These are phyloP conservation scores for Pseudopyricularia javanii DNA, from an alignment of 2,329 filamentous ascomycete genomes.

Conservation along the genomic window DNA sequence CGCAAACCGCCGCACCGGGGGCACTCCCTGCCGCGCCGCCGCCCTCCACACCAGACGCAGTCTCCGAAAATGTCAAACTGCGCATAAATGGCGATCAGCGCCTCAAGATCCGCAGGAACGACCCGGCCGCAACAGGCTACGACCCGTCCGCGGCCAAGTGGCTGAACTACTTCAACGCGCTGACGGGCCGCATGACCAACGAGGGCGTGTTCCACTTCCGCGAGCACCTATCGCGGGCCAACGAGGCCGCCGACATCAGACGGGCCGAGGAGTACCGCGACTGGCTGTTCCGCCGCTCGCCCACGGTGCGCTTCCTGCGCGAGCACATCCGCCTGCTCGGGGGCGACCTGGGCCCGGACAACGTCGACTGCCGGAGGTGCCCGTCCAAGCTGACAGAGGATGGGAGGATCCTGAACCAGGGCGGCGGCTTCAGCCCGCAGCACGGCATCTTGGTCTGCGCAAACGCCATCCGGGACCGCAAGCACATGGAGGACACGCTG, in stretches of 20 bases:
- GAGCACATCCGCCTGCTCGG: conserved; percentile 72
- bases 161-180: conserved; percentile 76
- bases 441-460: conserved; percentile 88
- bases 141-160: conserved; percentile 52
- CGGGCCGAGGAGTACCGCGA: conserved; percentile 73
- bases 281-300: conserved; percentile 75
- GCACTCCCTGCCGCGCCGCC: background rate
- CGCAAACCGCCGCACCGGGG: background rate
- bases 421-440: conserved; percentile 74
- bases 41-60: conserved; percentile 7
- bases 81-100: background rate
- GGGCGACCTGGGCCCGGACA: conserved; percentile 58
- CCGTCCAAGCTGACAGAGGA: conserved; percentile 41
- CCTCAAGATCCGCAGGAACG: conserved; percentile 25
- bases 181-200: conserved; percentile 58
- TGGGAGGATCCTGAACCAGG: conserved; percentile 49
- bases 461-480: conserved; percentile 70
- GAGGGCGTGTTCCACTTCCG: conserved; percentile 67
- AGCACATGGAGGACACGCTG: conserved; percentile 84
- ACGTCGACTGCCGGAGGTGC: conserved; percentile 76
- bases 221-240: conserved; percentile 58
- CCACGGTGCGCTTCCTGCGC: conserved; percentile 74
- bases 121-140: conserved; percentile 50
- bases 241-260: conserved; percentile 67
- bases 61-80: conserved; percentile 11